A percentile compares a stretch with the other conserved stretches of the same genome.
Evolutionary conservation across 345 rosid genomes (phyloP).

Genomic region (Mercurialis annua): DNA sequence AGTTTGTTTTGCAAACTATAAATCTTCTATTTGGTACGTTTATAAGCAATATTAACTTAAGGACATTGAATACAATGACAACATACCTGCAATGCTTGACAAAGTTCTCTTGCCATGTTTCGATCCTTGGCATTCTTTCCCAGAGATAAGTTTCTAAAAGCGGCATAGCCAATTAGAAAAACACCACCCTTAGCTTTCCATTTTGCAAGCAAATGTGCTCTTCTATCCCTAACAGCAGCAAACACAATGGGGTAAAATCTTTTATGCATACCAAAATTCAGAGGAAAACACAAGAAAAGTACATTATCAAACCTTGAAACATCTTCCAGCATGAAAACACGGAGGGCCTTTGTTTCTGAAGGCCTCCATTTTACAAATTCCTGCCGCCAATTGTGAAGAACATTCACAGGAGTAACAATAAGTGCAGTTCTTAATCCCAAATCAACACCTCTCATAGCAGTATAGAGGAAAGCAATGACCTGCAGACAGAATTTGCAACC

Average conservation of each 20-base stretch:
- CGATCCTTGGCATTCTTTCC: conserved; percentile 85
- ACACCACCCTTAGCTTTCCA: conserved; percentile 96
- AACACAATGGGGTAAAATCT: conserved; percentile 10
- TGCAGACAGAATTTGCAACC: conserved; percentile 34
- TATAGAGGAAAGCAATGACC: conserved; percentile 97
- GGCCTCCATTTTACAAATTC: conserved; percentile 97
- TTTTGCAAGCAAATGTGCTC: conserved; percentile 70
- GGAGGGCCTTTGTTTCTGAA: conserved; percentile 79
- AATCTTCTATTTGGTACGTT: neutral
- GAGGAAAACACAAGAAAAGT: neutral
- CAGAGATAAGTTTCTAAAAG: conserved; percentile 85
- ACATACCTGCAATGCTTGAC: conserved; percentile 75
- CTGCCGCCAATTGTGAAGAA: conserved; percentile 95
- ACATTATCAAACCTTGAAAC: conserved; percentile 60
- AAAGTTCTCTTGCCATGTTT: conserved; percentile 61
- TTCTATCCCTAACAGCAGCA: conserved; percentile 61
- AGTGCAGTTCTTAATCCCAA: conserved; percentile 87
- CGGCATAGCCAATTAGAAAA: conserved; percentile 82
- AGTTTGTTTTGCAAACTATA: neutral
- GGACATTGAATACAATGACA: neutral
- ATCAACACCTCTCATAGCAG: conserved; percentile 90
- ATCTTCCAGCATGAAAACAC: conserved; percentile 93
- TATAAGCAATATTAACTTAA: neutral
- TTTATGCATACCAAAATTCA: neutral
- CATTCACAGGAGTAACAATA: conserved; percentile 96